phyloP scores from a whole-genome alignment of 2,329 filamentous ascomycete species.

The Colletotrichum gloeosporioides region DNA sequence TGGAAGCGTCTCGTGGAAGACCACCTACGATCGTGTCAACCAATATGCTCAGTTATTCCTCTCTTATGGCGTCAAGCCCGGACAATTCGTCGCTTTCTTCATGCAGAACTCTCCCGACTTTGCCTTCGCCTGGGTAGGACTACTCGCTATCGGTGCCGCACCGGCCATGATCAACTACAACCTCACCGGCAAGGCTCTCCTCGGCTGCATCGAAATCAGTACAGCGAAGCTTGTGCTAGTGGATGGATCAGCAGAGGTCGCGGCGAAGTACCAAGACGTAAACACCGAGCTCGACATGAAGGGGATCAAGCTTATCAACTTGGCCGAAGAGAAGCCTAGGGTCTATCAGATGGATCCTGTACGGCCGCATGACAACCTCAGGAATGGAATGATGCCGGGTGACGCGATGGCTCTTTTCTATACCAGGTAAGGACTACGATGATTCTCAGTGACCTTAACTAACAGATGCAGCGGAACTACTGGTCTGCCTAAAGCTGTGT shows the following conservation, averaged over 20 bases:
- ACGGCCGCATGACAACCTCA: slow-evolving; percentile 60
- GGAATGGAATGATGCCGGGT: slow-evolving; percentile 52
- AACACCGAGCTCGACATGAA: slow-evolving; percentile 51
- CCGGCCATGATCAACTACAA: slow-evolving; percentile 78
- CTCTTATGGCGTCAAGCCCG: slow-evolving; percentile 60
- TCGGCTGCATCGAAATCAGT: slow-evolving; percentile 69
- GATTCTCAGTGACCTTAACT: background rate
- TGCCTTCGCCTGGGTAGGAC: slow-evolving; percentile 67
- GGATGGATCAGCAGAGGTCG: slow-evolving; percentile 59
- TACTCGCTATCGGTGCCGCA: slow-evolving; percentile 70
- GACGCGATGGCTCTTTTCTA: slow-evolving; percentile 72
- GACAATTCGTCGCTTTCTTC: slow-evolving; percentile 69
- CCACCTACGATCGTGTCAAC: slow-evolving; percentile 60
- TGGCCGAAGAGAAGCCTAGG: slow-evolving; percentile 42
- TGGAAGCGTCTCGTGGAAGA: slow-evolving; percentile 63
- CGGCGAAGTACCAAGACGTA: slow-evolving; percentile 63
- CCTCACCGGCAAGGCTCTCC: slow-evolving; percentile 64
- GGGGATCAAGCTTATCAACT: slow-evolving; percentile 60
- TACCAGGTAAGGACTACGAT: slow-evolving; percentile 44
- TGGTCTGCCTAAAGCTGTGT: slow-evolving; percentile 74
- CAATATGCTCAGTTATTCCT: slow-evolving; percentile 69
- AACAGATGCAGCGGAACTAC: slow-evolving; percentile 66
- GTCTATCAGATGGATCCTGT: slow-evolving; percentile 50
- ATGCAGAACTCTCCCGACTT: slow-evolving; percentile 74
- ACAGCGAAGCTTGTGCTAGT: slow-evolving; percentile 62